Evolutionary conservation across 441 rosid species (phyloP).

Genomic region (Gossypium lobatum): DNA sequence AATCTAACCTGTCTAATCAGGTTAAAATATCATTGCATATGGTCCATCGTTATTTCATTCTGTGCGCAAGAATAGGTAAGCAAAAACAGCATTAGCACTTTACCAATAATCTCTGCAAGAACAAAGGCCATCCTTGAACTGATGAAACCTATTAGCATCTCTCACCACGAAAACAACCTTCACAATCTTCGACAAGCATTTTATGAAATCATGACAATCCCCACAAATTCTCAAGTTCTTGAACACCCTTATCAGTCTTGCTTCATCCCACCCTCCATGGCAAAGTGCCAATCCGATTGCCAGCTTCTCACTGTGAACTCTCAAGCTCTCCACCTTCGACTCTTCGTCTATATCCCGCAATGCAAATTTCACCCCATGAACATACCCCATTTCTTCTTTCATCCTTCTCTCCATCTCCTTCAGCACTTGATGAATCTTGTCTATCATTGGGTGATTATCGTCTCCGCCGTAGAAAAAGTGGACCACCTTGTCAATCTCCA

Average conservation of each 20-base stretch:
- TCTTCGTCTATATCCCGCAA: constrained; percentile 74
- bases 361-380: constrained; percentile 39
- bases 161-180: constrained; percentile 40
- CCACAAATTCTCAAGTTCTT: constrained; percentile 59
- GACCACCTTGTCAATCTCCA: constrained; percentile 59
- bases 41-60: too few species aligned
- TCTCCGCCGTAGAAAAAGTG: constrained; percentile 64
- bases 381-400: constrained; percentile 65
- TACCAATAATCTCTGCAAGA: constrained; percentile 5
- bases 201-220: constrained; percentile 48
- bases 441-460: constrained; percentile 45
- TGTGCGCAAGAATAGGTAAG: neutral
- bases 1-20: too few species aligned
- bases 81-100: neutral
- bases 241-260: constrained; percentile 42
- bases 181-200: constrained; percentile 42
- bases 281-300: constrained; percentile 56
- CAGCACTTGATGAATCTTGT: constrained; percentile 41
- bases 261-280: constrained; percentile 29
- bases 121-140: constrained; percentile 32
- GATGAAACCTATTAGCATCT: constrained; percentile 61
- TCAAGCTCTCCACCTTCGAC: constrained; percentile 52
- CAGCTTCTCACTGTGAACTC: constrained; percentile 58
- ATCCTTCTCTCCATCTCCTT: constrained; percentile 61
- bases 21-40: too few species aligned